Percentiles rank a stretch among this genome's conserved stretches.
These are phyloP conservation scores for Auricularia heimuer DNA, from an alignment of 768 basidiomycete species.

Conservation along the genomic window DNA sequence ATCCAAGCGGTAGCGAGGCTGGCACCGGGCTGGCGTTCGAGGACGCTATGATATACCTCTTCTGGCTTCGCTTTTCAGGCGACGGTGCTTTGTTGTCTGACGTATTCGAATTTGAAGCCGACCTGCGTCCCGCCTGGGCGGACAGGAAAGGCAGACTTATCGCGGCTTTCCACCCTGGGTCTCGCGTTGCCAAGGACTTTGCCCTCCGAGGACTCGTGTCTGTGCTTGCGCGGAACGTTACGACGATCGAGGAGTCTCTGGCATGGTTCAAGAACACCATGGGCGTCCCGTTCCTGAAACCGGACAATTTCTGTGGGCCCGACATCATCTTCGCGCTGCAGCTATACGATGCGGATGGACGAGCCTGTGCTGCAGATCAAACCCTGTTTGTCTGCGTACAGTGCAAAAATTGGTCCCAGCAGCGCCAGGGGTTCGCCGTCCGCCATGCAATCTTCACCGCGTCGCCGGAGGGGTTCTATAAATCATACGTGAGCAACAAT, in stretches of 20 bases:
- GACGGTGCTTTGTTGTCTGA: not conserved
- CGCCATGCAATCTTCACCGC: not conserved
- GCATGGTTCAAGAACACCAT: not conserved
- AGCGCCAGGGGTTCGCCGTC: not conserved
- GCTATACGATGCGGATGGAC: not conserved
- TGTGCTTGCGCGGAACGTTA: not conserved
- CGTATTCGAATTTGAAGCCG: not conserved
- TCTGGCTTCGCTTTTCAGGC: not conserved
- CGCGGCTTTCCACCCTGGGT: no score
- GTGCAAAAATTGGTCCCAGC: not conserved
- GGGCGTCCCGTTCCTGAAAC: not conserved
- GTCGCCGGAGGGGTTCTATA: not conserved
- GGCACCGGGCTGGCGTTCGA: not conserved
- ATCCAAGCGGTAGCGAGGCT: not conserved
- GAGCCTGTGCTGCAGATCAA: not conserved
- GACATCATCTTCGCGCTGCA: not conserved
- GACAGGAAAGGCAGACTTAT: not conserved
- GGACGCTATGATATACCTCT: not conserved
- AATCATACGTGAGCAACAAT: not conserved
- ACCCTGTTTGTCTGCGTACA: not conserved
- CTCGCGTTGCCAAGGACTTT: no score
- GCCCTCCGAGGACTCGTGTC: not conserved
- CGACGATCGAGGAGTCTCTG: not conserved
- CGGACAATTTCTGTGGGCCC: not conserved
- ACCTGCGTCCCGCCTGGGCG: not conserved